phyloP scores from a whole-genome alignment of 176 grass and related monocot species.

The Canna indica region DNA sequence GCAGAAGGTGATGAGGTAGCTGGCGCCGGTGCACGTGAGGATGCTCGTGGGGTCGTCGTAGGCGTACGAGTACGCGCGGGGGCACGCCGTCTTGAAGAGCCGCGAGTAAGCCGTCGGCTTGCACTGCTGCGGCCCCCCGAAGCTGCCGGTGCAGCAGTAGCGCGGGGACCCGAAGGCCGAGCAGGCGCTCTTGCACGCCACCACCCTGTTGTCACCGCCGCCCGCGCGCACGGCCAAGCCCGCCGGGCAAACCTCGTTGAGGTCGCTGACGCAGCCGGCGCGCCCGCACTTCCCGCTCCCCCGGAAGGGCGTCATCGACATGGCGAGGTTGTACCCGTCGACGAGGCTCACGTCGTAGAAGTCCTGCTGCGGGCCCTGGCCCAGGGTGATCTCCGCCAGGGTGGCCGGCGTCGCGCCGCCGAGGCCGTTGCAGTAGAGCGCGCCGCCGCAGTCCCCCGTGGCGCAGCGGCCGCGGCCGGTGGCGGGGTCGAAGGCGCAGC shows the following conservation, averaged over 20 bases:
- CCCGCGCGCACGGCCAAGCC: constrained; percentile 49
- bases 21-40: constrained; percentile 70
- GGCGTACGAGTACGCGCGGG: constrained; percentile 85
- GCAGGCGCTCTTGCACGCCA: constrained; percentile 79
- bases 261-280: constrained; percentile 79
- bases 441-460: constrained; percentile 82
- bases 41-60: constrained; percentile 82
- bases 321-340: constrained; percentile 87
- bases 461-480: constrained; percentile 47
- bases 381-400: constrained; percentile 75
- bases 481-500: constrained; percentile 55
- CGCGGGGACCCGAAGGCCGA: constrained; percentile 52
- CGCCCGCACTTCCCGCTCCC: constrained; percentile 42
- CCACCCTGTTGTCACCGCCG: constrained; percentile 32
- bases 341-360: constrained; percentile 96
- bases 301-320: constrained; percentile 74
- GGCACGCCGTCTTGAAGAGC: constrained; percentile 88
- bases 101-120: constrained; percentile 80
- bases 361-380: constrained; percentile 27
- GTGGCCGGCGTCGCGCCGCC: constrained; percentile 61
- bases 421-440: constrained; percentile 62
- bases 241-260: constrained; percentile 70
- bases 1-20: constrained; percentile 94
- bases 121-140: constrained; percentile 64
- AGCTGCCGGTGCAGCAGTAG: constrained; percentile 89